Percentiles rank a stretch among this genome's conserved stretches.
These are phyloP conservation scores for Zygoascus sp. DNA, from an alignment of 1,139 yeast genomes.

Conservation along the genomic window DNA sequence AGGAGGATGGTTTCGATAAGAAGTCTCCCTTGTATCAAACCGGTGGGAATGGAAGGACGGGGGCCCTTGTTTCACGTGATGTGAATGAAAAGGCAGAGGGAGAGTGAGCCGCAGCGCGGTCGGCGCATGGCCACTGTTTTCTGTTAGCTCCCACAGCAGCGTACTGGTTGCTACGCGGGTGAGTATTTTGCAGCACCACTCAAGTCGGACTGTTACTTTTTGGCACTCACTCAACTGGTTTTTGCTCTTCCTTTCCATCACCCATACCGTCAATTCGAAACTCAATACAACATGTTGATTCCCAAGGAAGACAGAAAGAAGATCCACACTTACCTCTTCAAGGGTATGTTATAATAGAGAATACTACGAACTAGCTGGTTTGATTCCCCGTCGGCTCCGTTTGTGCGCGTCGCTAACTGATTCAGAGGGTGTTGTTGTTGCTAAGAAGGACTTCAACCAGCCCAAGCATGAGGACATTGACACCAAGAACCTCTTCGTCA, in stretches of 20 bases:
- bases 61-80: no score
- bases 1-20: no score
- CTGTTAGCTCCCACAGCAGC: background rate
- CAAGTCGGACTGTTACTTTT: conserved; percentile 13
- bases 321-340: conserved; percentile 99
- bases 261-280: conserved; percentile 3
- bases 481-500: conserved; percentile 96
- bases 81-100: no score
- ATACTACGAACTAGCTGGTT: no score
- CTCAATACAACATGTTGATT: conserved; percentile 74
- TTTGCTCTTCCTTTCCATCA: conserved; percentile 7
- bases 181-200: conserved; percentile 12
- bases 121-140: background rate
- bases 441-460: conserved; percentile 98
- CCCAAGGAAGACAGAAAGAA: conserved; percentile 99
- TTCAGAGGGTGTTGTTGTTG: conserved; percentile 97
- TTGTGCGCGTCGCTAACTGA: conserved; percentile 10
- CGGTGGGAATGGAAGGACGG: no score
- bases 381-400: no score
- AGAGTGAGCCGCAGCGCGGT: background rate
- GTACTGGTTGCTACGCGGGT: background rate
- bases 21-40: no score
- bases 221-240: conserved; percentile 13
- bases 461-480: conserved; percentile 97
- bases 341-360: conserved; percentile 77